phyloP scores from a whole-genome alignment of 441 rosid genomes.

The Jatropha multifida region DNA sequence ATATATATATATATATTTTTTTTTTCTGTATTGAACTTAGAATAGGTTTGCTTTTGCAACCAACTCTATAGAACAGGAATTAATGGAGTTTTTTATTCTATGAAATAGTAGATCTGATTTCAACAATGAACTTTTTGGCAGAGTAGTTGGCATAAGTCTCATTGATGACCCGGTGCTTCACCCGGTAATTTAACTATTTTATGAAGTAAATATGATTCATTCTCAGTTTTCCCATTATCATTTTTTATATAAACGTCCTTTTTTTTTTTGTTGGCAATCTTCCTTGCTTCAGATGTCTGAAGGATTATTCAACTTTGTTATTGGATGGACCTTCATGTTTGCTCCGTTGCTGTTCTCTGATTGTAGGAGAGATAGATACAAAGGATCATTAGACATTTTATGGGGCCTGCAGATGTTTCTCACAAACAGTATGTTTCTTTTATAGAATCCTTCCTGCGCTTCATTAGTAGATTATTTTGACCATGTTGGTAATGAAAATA shows the following conservation, averaged over 20 bases:
- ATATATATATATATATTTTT: no score
- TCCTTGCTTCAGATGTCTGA: constrained; percentile 60
- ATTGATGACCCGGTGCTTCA: constrained; percentile 83
- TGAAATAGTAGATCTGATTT: constrained; percentile 5
- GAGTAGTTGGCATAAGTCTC: constrained; percentile 67
- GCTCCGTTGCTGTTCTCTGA: constrained; percentile 94
- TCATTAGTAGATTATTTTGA: constrained; percentile 12
- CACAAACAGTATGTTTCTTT: constrained; percentile 64
- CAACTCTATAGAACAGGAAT: neutral
- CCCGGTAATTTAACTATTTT: constrained; percentile 52
- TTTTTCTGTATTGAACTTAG: neutral
- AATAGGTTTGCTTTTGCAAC: neutral
- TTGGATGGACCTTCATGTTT: constrained; percentile 97
- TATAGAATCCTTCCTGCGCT: constrained; percentile 5
- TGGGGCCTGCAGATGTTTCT: constrained; percentile 98
- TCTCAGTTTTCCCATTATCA: neutral
- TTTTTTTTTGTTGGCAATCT: neutral
- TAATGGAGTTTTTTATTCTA: neutral
- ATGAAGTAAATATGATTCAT: neutral
- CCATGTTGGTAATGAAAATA: neutral
- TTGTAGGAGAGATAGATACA: constrained; percentile 65
- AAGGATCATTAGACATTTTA: constrained; percentile 65
- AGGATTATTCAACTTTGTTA: constrained; percentile 91
- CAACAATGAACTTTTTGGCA: constrained; percentile 46
- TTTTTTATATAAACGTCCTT: neutral